A percentile compares a stretch with the other conserved stretches of the same genome.
phyloP scores from a whole-genome alignment of 1,284 basidiomycete species.

The Rhodofomes roseus region DNA sequence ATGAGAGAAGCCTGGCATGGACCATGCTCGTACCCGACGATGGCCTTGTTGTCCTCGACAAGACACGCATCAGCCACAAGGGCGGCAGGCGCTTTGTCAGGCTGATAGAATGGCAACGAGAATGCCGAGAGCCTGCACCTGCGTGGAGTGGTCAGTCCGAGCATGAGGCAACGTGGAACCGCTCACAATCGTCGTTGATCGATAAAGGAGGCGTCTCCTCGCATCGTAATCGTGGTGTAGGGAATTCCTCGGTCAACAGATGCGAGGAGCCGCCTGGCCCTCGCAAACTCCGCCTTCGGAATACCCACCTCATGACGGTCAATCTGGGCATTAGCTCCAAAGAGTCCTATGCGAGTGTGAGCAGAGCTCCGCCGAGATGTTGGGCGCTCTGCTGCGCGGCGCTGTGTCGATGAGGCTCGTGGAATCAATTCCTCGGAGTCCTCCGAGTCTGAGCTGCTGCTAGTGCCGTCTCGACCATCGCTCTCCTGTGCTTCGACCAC shows the following conservation, averaged over 20 bases:
- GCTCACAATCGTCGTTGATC: constrained; percentile 31
- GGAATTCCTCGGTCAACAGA: constrained; percentile 32
- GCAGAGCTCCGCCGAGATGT: neutral
- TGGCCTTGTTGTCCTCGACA: constrained; percentile 33
- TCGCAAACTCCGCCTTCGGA: constrained; percentile 37
- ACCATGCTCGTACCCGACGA: constrained; percentile 40
- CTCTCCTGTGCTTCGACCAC: neutral
- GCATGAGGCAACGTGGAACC: constrained; percentile 7
- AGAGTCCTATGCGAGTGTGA: neutral
- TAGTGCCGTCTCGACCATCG: neutral
- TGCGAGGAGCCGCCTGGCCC: constrained; percentile 40
- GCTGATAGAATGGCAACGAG: constrained; percentile 39
- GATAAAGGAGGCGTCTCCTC: constrained; percentile 48
- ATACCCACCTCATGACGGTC: constrained; percentile 26
- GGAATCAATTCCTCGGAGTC: neutral
- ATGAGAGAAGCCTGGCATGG: constrained; percentile 40
- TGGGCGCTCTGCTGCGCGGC: neutral
- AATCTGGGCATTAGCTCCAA: neutral
- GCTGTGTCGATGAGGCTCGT: neutral
- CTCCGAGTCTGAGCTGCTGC: neutral
- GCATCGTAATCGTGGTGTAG: constrained; percentile 46
- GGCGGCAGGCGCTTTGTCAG: constrained; percentile 19
- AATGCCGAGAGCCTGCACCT: constrained; percentile 36
- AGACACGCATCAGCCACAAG: constrained; percentile 38
- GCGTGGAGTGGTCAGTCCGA: constrained; percentile 9